Conservation (phyloP, 208 protist genomes). For the Phytomonas sp. region DNA sequence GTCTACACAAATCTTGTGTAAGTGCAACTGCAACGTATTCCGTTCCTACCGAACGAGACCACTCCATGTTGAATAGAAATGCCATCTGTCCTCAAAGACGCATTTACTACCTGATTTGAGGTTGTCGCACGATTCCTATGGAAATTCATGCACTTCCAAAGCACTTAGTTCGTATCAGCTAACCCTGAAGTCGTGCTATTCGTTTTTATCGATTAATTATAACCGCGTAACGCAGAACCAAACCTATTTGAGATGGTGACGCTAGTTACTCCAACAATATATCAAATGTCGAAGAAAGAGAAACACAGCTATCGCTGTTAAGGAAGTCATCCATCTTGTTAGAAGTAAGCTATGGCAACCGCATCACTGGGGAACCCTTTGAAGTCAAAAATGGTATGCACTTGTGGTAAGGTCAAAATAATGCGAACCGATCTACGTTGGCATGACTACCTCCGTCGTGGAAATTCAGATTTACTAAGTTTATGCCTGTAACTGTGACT, state of each 20-base stretch:
- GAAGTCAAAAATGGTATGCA: not conserved
- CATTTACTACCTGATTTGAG: not conserved
- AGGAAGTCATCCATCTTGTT: not conserved
- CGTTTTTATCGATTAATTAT: not conserved
- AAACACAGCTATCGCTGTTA: not conserved
- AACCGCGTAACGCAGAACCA: not conserved
- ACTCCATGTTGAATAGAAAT: not conserved
- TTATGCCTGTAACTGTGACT: not conserved
- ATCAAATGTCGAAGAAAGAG: not conserved
- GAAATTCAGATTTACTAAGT: not conserved
- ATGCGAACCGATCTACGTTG: not conserved
- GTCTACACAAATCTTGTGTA: not conserved
- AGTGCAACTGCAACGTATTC: not conserved
- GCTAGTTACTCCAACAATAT: not conserved
- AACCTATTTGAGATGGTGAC: not conserved
- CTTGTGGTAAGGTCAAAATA: not conserved
- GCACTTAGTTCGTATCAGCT: not conserved
- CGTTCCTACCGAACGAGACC: not conserved
- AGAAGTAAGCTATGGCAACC: not conserved
- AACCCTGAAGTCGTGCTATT: not conserved
- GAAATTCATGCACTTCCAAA: not conserved
- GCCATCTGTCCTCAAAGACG: not conserved
- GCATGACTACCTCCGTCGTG: not conserved
- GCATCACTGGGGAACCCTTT: not conserved
- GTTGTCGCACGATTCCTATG: not conserved